Base-by-base conservation (phyloP, 495 filamentous ascomycete genomes). In the Penicillium lividum region DNA sequence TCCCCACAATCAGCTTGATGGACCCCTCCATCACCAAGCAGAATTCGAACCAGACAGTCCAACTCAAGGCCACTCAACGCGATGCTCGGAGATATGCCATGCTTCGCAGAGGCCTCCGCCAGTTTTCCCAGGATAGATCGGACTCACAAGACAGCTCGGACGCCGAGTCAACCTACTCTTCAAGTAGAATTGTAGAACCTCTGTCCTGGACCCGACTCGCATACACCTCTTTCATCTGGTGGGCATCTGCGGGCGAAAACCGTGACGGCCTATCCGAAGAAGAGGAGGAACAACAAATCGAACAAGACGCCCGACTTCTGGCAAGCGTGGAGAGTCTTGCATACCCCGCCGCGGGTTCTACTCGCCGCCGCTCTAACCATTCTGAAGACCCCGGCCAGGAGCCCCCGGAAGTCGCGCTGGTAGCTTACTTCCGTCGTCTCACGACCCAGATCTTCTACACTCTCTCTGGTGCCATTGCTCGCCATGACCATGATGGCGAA, bases 211-310 rank as follows among this genome's bases (percentile, higher is more conserved):
- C 91, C 0, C 89, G 90, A 7, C 82, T 96, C 11, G 93, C 93
- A 8, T 98, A 97, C 68, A 85, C 82, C 28, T 88, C 89, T 4
- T 97, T 97, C 77, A 93, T 97, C 76, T 98, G 93, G 93, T 98
- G 94, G 94, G 94, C 94, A 0, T 93, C 91, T 1, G 94, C 94
- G 1, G 94, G 94, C 48, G 94, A 98, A 72, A 85, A 89, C 69
- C 81, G 86, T 3, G 81, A 84, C 25, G 76, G 67, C 18, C 63
- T 77, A 27, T 68, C 70, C 5, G 72, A 80, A 58, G 75, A 78
- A 55, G 73, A 78, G 59, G 70, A 71, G 55, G 73, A 75, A 53
- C 71, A 78, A 8, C 73, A 78, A 49, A 63, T 72, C 15, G 73
- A 78, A 54, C 74, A 75, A 60, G 77, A 78, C 62, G 70, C 67